Base-by-base conservation (phyloP, 495 filamentous ascomycete genomes). In the Copromyces sp. region DNA sequence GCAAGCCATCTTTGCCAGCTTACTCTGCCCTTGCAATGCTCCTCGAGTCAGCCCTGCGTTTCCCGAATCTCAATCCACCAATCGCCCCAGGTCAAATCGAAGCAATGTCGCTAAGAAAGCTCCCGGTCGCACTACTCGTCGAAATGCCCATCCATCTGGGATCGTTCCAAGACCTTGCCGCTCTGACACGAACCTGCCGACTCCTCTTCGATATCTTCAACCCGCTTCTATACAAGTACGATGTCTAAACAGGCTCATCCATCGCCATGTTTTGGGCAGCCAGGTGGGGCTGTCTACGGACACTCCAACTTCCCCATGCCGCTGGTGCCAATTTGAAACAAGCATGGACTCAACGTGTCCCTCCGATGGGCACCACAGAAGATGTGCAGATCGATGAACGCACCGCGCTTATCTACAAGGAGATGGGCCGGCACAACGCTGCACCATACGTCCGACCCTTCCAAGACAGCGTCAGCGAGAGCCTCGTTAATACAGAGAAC, bases 121-220 rank as follows among this genome's bases (percentile, higher is more conserved):
- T 74, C 53, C 69, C 73, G 9, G 39, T 65, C 8, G 69, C 71
- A 40, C 39, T 74, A 24, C 17, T 74, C 29, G 24, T 71, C 39
- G 73, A 74, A 47, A 70, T 74, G 17, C 69, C 73, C 35, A 53
- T 53, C 38, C 39, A 74, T 69, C 73, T 74, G 16, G 39, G 53
- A 16, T 29, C 41, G 6, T 38, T 44, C 39, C 11, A 39, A 17
- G 53, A 71, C n/a, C 73, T 74, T 2, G 69, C 73, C 24, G 24
- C 73, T 11, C 59, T 74, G 4, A 32, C 41, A 1, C 17, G 29
- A 9, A 29, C 39, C 17, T 44, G 65, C 73, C 37, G 14, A 7
- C 29, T 32, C 1, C 8, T 74, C 12, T 14, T 71, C 40, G 17
- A 16, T 9, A 20, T 71, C 16, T 32, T 71, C 32, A 74, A 74